Percentiles rank a stretch among this genome's conserved stretches.
Evolutionary conservation across 805 yeast genomes (phyloP).

Genomic region (Kockiozyma suomiensis): DNA sequence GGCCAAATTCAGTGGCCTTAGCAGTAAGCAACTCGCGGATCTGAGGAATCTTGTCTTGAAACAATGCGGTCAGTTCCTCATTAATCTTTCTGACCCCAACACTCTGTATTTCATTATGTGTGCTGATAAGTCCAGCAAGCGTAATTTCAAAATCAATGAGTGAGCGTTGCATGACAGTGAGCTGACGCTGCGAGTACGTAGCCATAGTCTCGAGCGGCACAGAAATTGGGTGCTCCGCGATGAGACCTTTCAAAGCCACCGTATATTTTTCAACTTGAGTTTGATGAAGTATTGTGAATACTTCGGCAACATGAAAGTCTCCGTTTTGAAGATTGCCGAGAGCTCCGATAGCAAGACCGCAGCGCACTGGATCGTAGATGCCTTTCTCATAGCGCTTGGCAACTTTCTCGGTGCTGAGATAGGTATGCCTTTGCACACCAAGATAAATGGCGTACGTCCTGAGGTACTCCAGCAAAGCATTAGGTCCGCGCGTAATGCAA

Average conservation of each 20-base stretch:
- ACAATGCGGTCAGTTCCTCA: background rate
- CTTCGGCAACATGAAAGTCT: background rate
- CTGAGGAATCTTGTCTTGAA: background rate
- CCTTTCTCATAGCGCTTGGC: background rate
- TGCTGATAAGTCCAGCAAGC: background rate
- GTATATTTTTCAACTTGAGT: background rate
- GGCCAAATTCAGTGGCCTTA: background rate
- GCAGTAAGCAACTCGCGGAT: background rate
- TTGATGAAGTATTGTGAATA: background rate
- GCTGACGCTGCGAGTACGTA: background rate
- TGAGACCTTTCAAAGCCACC: background rate
- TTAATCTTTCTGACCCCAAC: background rate
- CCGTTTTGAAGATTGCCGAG: background rate
- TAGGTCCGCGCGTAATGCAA: background rate
- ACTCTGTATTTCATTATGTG: background rate
- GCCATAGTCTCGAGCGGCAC: background rate
- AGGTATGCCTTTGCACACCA: background rate
- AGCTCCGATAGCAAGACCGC: constrained; percentile 7
- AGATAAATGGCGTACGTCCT: background rate
- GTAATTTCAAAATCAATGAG: constrained; percentile 3
- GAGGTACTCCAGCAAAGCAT: background rate
- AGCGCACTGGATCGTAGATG: background rate
- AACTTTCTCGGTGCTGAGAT: background rate
- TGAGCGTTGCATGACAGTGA: background rate
- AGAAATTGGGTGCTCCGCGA: constrained; percentile 1